phyloP scores from a whole-genome alignment of 352 stramenopile genomes.

The Phytophthora parvispora region DNA sequence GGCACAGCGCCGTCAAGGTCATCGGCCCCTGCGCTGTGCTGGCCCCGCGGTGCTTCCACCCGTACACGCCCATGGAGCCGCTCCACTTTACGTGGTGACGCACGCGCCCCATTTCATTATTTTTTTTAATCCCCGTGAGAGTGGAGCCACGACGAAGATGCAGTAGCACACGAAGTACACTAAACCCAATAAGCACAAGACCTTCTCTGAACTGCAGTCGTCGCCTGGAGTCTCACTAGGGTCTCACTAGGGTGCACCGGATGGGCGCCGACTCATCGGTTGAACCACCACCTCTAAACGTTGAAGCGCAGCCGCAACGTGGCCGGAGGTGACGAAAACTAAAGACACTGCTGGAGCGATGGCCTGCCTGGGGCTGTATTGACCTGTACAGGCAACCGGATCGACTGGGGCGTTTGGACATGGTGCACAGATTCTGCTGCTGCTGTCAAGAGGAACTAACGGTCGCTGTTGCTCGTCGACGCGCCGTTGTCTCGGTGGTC shows the following conservation, averaged over 20 bases:
- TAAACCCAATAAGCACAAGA: slow-evolving; percentile 1
- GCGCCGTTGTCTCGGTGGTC: not conserved
- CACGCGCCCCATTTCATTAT: not conserved
- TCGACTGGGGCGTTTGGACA: too few relatives aligned
- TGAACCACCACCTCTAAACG: too few relatives aligned
- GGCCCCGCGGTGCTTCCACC: slow-evolving; percentile 29
- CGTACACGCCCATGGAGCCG: slow-evolving; percentile 34
- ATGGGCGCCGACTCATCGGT: too few relatives aligned
- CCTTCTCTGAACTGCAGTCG: not conserved
- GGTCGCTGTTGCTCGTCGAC: not conserved
- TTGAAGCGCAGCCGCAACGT: too few relatives aligned
- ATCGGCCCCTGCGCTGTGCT: slow-evolving; percentile 27
- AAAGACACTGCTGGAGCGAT: too few relatives aligned
- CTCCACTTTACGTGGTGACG: slow-evolving; percentile 46
- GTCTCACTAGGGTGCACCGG: too few relatives aligned
- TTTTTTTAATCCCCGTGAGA: not conserved
- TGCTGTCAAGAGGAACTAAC: too few relatives aligned
- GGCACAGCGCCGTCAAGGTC: slow-evolving; percentile 45
- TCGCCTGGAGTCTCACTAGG: not conserved
- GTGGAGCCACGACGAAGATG: not conserved
- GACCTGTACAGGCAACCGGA: too few relatives aligned
- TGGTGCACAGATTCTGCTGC: too few relatives aligned
- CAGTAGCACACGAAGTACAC: not conserved
- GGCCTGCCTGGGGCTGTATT: too few relatives aligned
- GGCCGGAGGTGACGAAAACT: too few relatives aligned